Base-by-base conservation (phyloP, 352 stramenopile species). In the Phytophthora pistaciae region DNA sequence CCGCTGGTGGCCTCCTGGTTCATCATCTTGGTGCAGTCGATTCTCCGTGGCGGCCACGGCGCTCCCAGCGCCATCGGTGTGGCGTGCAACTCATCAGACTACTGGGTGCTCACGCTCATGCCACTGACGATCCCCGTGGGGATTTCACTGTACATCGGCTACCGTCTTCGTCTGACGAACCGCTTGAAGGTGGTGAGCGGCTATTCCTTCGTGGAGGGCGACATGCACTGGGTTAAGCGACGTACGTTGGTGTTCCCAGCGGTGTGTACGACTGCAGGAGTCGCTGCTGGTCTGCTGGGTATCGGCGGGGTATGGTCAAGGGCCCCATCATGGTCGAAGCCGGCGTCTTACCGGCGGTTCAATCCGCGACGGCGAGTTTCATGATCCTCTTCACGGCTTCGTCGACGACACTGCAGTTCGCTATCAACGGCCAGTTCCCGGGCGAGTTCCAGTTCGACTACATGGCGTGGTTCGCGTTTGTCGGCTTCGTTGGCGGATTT, bases 131-230 rank as follows among this genome's bases (percentile, higher is more conserved):
- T 49, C 7, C 40, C 21, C 1, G 40, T 49, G 40, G 40, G 14
- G 40, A 20, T 59, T 13, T 59, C 53, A n/a, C 29, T 44, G 27
- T 59, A 59, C 53, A 46, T 42, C 21, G 29, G 53, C 20, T 59
- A 59, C 29, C 53, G 53, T 16, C 29, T 59, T 59, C 53, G 53
- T 21, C 33, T 59, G n/a, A 59, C 33, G 18, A 59, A 46, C 29
- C 53, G 53, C 18, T 59, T 46, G 18, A 59, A 44, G 29, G 53
- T 59, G 16, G 29, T 59, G 9, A 59, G 53, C 18, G 20, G 44
- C 27, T 59, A 59, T n/a, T n/a, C 2, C 7, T 59, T 59, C n/a
- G 53, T 46, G 16, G 53, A 59, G 20, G 54, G 54, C 16, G 54
- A 60, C 7, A 50, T 60, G 13, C 54, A 60, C 20, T 53, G 46